Base-by-base conservation (phyloP, 495 filamentous ascomycete genomes). In the Xylaria grammica region DNA sequence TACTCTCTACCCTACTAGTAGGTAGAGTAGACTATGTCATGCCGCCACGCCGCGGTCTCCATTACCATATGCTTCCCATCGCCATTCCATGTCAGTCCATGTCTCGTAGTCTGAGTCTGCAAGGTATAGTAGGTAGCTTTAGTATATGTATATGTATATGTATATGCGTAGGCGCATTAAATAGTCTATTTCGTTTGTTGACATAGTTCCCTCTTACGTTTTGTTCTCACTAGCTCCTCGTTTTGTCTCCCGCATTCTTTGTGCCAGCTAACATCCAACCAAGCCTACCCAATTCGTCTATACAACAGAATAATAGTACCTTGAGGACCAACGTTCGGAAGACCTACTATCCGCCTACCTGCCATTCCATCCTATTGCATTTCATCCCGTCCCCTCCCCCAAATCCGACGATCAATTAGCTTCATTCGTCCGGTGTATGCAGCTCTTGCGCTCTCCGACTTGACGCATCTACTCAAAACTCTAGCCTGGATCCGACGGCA, bases 161-260 rank as follows among this genome's bases (percentile, higher is more conserved):
- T 29, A 27, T 44, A 54, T 54, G 51, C 24, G 5, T 13, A 29
- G 36, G 22, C 29, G 11, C 22, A 17, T 24, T 34, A 27, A n/a
- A 20, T 34, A 24, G 32, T n/a, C 17, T 3, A 40, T 10, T 10
- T 20, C 17, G n/a, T 44, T 44, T 57, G 38, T 44, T 30, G 34
- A 44, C 22, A 44, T 29, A n/a, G 10, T 13, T n/a, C n/a, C n/a
- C n/a, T n/a, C n/a, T n/a, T n/a, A n/a, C n/a, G n/a, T n/a, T n/a
- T n/a, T 19, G 22, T 34, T 36, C 17, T 19, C 51, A 29, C 22
- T n/a, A 13, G n/a, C 24, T 57, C 36, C 7, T 10, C n/a, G 4
- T 34, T 30, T 45, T 58, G 54, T 45, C 38, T 40, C 3, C 20
- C 27, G 24, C 36, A 19, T 45, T 11, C 54, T 58, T 58, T 58